Evolutionary conservation across 2,329 filamentous ascomycete genomes (phyloP).

Genomic region (Penicillium sp.): DNA sequence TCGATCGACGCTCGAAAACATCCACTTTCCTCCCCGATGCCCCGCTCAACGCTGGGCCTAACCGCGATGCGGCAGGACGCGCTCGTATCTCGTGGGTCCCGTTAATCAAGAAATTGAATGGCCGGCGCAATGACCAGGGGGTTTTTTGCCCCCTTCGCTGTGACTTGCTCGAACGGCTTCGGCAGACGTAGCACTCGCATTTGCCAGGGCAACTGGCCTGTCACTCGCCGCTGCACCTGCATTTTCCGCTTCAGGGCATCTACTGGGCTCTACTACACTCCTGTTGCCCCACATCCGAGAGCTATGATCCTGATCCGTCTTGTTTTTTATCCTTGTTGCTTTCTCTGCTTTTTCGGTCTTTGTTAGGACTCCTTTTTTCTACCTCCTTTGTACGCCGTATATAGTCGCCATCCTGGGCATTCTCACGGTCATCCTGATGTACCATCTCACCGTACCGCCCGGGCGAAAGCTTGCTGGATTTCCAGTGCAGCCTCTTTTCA

Average conservation of each 20-base stretch:
- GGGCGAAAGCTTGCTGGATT: neutral
- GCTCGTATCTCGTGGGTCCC: conserved; percentile 1
- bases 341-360: neutral
- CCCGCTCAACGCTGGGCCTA: conserved; percentile 2
- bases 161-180: conserved; percentile 1
- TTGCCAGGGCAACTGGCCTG: neutral
- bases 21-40: neutral
- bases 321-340: neutral
- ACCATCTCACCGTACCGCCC: neutral
- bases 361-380: neutral
- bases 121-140: neutral
- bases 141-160: neutral
- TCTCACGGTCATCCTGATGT: neutral
- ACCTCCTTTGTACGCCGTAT: neutral
- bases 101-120: neutral
- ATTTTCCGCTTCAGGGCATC: conserved; percentile 5
- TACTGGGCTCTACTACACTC: neutral
- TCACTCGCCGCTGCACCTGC: neutral
- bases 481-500: neutral
- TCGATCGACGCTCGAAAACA: neutral
- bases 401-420: neutral
- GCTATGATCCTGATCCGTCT: neutral
- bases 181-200: neutral
- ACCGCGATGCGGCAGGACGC: conserved; percentile 14
- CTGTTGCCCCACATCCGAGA: neutral